Evolutionary conservation across 371 early-diverging fungal species (phyloP).

Genomic region (Haplosporangium sp.): DNA sequence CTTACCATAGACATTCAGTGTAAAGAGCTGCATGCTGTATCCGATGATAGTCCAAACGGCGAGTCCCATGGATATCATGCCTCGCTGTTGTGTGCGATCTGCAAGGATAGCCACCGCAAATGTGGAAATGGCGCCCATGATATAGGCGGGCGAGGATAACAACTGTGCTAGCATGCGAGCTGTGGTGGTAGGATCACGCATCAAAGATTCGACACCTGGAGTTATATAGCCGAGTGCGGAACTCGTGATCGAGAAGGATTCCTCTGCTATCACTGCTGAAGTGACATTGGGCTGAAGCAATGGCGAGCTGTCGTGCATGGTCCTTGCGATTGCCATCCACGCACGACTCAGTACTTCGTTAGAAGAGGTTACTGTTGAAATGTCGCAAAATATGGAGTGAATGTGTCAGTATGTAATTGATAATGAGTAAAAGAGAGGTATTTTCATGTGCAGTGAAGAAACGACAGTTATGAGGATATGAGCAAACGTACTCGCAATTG

Average conservation of each 20-base stretch:
- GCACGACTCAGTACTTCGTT: constrained; percentile 21
- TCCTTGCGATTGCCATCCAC: constrained; percentile 37
- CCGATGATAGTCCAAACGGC: constrained; percentile 14
- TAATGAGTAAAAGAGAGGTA: too few species aligned
- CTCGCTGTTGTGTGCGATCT: constrained; percentile 44
- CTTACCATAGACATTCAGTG: constrained; percentile 36
- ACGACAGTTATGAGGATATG: neutral
- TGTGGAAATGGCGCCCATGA: constrained; percentile 26
- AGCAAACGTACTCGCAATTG: constrained; percentile 15
- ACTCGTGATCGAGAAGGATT: constrained; percentile 8
- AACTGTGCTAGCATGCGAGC: constrained; percentile 37
- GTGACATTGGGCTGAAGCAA: neutral
- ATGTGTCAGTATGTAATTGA: too few species aligned
- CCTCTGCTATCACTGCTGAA: neutral
- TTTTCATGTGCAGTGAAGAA: too few species aligned
- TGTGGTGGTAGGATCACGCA: constrained; percentile 19
- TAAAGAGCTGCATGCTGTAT: constrained; percentile 24
- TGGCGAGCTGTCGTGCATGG: constrained; percentile 1
- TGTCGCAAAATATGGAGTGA: too few species aligned
- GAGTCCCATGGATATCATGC: constrained; percentile 24
- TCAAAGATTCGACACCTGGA: neutral
- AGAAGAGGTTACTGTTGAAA: constrained; percentile 19
- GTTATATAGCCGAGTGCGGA: constrained; percentile 1
- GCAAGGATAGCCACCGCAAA: constrained; percentile 29
- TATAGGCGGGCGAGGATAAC: constrained; percentile 20